Evolutionary conservation across 345 rosid genomes (phyloP), one percentile per base, ranked within the genome.

Genomic region (Melaleuca alternifolia): DNA sequence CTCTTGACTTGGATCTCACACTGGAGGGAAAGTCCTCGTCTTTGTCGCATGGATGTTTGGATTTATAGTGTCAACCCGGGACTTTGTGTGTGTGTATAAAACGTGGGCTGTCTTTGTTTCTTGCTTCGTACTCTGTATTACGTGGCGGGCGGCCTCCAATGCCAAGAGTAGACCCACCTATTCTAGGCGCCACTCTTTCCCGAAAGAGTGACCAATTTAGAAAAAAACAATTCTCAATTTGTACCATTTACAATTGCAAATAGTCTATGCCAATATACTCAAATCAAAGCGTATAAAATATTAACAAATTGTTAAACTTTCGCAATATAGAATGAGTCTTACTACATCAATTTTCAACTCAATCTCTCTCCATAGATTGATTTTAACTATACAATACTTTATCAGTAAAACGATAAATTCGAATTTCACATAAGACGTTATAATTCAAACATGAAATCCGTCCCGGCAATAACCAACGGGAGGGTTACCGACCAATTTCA

Each of bases 361-460:
- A 7, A 57, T 57, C 26, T 57, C 26, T 57, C 65, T 28, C 1
- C 7, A 57, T 16, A 12, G 7, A 59, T 6, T 2, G 3, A 5
- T 23, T 3, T 71, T 18, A 33, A 71, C 6, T 5, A 12, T 12
- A 8, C 12, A 18, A 28, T 3, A 65, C 23, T 7, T 44, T 33
- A 65, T 0, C 12, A 6, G 30, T 2, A 9, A 59, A 59, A 59
- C 12, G 9, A 0, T 8, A 0, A 6, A 33, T 16, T n/a, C 9
- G n/a, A 0, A 59, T 14, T n/a, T 15, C 18, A 0, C 12, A 59
- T n/a, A 7, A 9, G 4, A 5, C 6, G 15, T 4, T 0, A 24
- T 21, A 21, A 54, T 54, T 8, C 79, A 12, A 71, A 9, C 48
- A 0, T 5, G 9, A 20, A 33, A 71, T 33, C 13, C 48, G 46